Percentiles rank a stretch among this genome's conserved stretches.
Conservation (phyloP, 2,329 filamentous ascomycete genomes). For the Aureobasidium namibiae region DNA sequence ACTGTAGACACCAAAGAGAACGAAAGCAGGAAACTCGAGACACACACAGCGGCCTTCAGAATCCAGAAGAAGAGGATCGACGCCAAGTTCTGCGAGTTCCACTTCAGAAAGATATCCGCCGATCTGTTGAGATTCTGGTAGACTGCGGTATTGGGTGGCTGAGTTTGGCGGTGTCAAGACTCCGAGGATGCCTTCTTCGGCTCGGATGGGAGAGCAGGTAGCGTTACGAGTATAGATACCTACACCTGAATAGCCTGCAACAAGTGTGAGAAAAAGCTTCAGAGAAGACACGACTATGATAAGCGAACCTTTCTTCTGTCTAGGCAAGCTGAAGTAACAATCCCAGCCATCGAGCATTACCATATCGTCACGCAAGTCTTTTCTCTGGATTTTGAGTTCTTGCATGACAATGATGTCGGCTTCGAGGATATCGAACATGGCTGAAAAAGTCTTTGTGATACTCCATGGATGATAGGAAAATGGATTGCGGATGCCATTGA, state of each 20-base stretch:
- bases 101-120: slow-evolving; percentile 72
- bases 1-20: slow-evolving; percentile 85
- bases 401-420: slow-evolving; percentile 93
- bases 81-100: slow-evolving; percentile 54
- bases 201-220: slow-evolving; percentile 74
- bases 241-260: slow-evolving; percentile 85
- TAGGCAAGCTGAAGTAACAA: slow-evolving; percentile 87
- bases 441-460: slow-evolving; percentile 36
- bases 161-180: slow-evolving; percentile 67
- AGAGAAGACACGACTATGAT: neutral
- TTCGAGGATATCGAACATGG: slow-evolving; percentile 91
- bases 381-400: slow-evolving; percentile 91
- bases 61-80: slow-evolving; percentile 69
- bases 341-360: slow-evolving; percentile 93
- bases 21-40: slow-evolving; percentile 89
- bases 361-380: slow-evolving; percentile 91
- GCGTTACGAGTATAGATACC: slow-evolving; percentile 89
- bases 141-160: slow-evolving; percentile 61
- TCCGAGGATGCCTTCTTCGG: slow-evolving; percentile 90
- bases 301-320: slow-evolving; percentile 75
- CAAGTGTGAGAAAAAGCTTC: neutral
- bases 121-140: slow-evolving; percentile 66
- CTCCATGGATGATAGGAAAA: slow-evolving; percentile 47
- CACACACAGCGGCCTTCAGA: slow-evolving; percentile 87
- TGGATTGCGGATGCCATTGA: slow-evolving; percentile 48